Conservation (phyloP, 441 rosid genomes). For the Populus hybrid region DNA sequence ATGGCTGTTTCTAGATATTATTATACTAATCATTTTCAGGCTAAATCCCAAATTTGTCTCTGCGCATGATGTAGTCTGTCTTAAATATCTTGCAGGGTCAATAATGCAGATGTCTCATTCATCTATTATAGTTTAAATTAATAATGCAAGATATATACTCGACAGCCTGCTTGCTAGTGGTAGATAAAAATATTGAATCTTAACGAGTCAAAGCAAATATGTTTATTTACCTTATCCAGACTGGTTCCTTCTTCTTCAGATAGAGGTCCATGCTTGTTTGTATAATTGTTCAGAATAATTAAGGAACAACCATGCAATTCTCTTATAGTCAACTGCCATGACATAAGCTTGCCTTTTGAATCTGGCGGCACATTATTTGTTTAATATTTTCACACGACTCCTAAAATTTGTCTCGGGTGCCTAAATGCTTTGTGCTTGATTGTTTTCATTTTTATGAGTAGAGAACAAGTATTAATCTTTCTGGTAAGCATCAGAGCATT, state of each 20-base stretch:
- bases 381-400: background rate
- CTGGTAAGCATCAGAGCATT: background rate
- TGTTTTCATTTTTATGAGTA: background rate
- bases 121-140: conserved; percentile 7
- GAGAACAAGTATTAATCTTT: background rate
- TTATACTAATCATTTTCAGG: background rate
- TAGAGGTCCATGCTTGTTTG: background rate
- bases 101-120: conserved; percentile 14
- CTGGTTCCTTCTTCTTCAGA: background rate
- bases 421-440: background rate
- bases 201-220: background rate
- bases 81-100: conserved; percentile 3
- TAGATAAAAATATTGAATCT: background rate
- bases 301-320: background rate
- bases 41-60: background rate
- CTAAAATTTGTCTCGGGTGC: background rate
- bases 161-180: background rate
- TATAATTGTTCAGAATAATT: background rate
- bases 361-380: background rate
- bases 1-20: background rate
- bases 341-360: background rate
- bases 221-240: conserved; percentile 2
- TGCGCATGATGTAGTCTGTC: background rate
- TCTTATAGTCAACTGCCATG: background rate
- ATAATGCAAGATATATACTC: background rate